These are phyloP conservation scores for Lagenaria siceraria DNA, from an alignment of 306 rosid genomes.

Conservation along the genomic window DNA sequence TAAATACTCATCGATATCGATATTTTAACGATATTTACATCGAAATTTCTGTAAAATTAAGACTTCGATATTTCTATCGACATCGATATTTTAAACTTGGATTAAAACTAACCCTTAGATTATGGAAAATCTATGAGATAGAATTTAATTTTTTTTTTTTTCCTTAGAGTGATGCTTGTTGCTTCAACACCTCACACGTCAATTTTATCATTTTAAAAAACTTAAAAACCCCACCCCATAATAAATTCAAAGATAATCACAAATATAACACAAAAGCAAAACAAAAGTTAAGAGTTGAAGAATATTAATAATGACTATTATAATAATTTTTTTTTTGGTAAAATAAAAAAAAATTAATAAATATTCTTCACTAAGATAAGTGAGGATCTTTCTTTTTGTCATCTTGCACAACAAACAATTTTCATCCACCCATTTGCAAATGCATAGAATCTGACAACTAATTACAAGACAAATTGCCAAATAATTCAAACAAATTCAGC, in stretches of 20 bases:
- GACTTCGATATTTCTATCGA: too few species aligned
- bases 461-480: constrained; percentile 3
- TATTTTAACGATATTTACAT: too few species aligned
- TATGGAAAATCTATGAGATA: too few species aligned
- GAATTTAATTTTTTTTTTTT: too few species aligned
- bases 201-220: neutral
- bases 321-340: neutral
- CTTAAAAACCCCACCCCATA: neutral
- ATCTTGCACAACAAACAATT: constrained; percentile 14
- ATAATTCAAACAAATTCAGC: constrained; percentile 4
- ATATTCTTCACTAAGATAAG: constrained; percentile 18
- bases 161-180: neutral
- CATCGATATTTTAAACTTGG: too few species aligned
- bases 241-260: neutral
- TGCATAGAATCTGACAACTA: constrained; percentile 13
- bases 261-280: neutral
- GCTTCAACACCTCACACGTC: neutral
- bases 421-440: neutral
- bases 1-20: too few species aligned
- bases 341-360: neutral
- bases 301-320: neutral
- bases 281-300: neutral
- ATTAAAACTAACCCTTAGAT: too few species aligned
- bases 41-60: too few species aligned
- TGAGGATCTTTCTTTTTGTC: constrained; percentile 21